phyloP scores from a whole-genome alignment of 2,329 filamentous ascomycete genomes.

The Ophiostoma australiae region DNA sequence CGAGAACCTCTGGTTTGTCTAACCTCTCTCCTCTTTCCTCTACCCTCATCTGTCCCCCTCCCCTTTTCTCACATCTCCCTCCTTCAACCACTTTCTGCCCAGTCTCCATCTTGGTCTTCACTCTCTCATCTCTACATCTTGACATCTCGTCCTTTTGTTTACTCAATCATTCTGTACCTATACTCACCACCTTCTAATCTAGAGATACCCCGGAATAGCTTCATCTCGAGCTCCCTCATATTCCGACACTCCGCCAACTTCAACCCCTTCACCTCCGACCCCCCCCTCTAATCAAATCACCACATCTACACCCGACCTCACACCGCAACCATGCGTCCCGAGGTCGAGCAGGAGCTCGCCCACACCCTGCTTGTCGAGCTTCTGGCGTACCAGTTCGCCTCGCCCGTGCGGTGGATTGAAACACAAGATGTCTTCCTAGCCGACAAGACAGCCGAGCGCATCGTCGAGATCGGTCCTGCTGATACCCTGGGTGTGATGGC shows the following conservation, averaged over 20 bases:
- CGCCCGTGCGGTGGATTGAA: slow-evolving; percentile 98
- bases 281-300: background rate
- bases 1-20: slow-evolving; percentile 15
- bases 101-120: slow-evolving; percentile 12
- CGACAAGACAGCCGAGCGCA: slow-evolving; percentile 91
- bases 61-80: slow-evolving; percentile 6
- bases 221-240: slow-evolving; percentile 14
- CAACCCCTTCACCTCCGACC: background rate
- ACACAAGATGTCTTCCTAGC: slow-evolving; percentile 99
- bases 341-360: slow-evolving; percentile 98
- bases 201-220: slow-evolving; percentile 23
- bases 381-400: slow-evolving; percentile 97
- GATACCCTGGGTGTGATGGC: slow-evolving; percentile 98
- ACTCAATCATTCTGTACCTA: slow-evolving; percentile 6
- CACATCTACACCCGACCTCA: slow-evolving; percentile 9
- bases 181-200: slow-evolving; percentile 10
- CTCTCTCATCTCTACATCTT: slow-evolving; percentile 1
- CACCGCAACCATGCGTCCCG: slow-evolving; percentile 73
- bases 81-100: slow-evolving; percentile 16
- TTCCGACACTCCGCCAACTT: slow-evolving; percentile 12
- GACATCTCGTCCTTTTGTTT: background rate
- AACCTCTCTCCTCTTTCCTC: background rate
- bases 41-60: background rate
- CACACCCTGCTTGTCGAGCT: slow-evolving; percentile 98
- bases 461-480: slow-evolving; percentile 94